Percentiles rank a stretch among this genome's conserved stretches.
These are phyloP conservation scores for Colletotrichum echinochloae DNA, from an alignment of 2,329 filamentous ascomycete genomes.

Conservation along the genomic window DNA sequence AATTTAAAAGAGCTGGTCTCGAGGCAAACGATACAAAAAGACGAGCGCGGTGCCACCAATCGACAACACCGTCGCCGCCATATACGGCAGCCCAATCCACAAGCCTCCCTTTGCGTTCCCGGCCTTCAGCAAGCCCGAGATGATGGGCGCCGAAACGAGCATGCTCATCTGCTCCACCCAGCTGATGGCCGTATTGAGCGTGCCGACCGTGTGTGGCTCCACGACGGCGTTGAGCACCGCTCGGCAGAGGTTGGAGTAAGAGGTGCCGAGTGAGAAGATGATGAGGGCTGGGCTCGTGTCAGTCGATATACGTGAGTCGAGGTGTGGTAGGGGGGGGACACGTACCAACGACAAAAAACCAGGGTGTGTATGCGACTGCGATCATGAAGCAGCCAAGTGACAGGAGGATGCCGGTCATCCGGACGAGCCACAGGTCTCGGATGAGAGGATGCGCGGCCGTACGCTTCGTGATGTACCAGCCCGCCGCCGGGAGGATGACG, in stretches of 20 bases:
- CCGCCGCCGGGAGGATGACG: constrained; percentile 52
- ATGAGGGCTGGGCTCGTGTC: constrained; percentile 52
- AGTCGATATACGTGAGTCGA: not conserved
- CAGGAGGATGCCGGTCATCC: constrained; percentile 49
- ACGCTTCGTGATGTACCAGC: constrained; percentile 48
- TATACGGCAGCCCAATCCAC: constrained; percentile 64
- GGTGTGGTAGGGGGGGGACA: not conserved
- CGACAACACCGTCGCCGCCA: constrained; percentile 52
- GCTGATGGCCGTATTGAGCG: constrained; percentile 64
- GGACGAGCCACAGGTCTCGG: constrained; percentile 57
- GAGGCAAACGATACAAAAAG: constrained; percentile 47
- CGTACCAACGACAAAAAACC: constrained; percentile 47
- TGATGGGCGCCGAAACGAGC: constrained; percentile 58
- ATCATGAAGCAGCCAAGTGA: constrained; percentile 53
- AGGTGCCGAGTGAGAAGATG: constrained; percentile 59
- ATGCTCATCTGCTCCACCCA: constrained; percentile 63
- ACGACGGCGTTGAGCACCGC: constrained; percentile 66
- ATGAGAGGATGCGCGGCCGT: constrained; percentile 48
- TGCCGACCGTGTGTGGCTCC: constrained; percentile 64
- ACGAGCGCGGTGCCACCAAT: constrained; percentile 47
- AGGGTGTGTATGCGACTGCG: constrained; percentile 50
- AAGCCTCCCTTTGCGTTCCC: constrained; percentile 60
- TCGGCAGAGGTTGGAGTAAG: constrained; percentile 57
- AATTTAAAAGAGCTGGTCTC: constrained; percentile 17
- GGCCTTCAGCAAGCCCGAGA: constrained; percentile 59